Conservation (phyloP, 2,329 filamentous ascomycete species). For the Tolypocladium paradoxum region DNA sequence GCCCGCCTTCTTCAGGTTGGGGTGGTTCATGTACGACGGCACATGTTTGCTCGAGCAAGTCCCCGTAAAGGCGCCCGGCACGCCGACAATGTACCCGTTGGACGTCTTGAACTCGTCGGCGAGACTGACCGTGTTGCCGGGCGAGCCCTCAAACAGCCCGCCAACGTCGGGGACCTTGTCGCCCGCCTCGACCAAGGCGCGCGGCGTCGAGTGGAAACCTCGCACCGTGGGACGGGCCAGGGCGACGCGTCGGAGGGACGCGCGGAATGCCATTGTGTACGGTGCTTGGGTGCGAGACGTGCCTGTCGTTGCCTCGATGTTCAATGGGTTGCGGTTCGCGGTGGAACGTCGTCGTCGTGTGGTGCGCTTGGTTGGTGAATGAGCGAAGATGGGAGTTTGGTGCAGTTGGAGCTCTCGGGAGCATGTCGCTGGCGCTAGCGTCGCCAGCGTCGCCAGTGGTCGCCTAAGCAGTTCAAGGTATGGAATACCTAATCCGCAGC, state of each 20-base stretch:
- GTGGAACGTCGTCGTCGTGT: neutral
- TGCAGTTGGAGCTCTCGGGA: neutral
- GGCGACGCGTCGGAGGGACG: conserved; percentile 21
- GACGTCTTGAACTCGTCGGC: conserved; percentile 60
- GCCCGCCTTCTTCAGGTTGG: conserved; percentile 67
- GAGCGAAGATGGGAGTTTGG: neutral
- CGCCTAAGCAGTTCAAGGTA: no score
- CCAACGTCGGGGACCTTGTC: conserved; percentile 70
- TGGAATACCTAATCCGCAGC: neutral
- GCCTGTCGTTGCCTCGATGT: neutral
- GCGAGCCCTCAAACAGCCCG: conserved; percentile 73
- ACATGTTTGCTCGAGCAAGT: conserved; percentile 57
- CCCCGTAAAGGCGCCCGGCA: conserved; percentile 65
- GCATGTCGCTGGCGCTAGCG: neutral
- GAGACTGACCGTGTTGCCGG: conserved; percentile 84
- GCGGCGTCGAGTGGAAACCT: conserved; percentile 54
- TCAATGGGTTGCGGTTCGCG: neutral
- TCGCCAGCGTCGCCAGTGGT: neutral
- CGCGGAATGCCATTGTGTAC: conserved; percentile 24
- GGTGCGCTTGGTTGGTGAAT: neutral
- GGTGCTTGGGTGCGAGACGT: neutral
- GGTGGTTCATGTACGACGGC: conserved; percentile 75
- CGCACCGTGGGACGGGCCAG: conserved; percentile 21
- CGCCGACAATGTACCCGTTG: conserved; percentile 75
- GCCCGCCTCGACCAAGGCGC: conserved; percentile 60